A percentile compares a stretch with the other conserved stretches of the same genome.
These are phyloP conservation scores for Sonneratia alba DNA, from an alignment of 345 rosid genomes.

Conservation along the genomic window DNA sequence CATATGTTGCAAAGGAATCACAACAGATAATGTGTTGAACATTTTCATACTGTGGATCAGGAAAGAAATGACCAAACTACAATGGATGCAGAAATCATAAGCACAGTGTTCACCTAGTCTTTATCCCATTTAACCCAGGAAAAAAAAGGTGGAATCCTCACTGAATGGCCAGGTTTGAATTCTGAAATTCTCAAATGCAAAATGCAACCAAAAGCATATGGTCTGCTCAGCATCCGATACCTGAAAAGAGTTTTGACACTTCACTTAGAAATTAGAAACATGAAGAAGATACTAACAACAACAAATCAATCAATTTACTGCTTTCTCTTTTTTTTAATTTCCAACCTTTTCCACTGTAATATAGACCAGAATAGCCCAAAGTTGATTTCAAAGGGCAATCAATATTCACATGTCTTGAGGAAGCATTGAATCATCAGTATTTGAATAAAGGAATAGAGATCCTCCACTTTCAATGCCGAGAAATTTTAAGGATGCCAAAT, in stretches of 20 bases:
- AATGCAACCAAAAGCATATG: constrained; percentile 88
- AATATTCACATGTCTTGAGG: constrained; percentile 96
- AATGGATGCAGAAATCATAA: constrained; percentile 12
- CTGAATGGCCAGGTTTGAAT: constrained; percentile 80
- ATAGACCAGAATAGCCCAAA: background rate
- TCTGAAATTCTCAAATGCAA: constrained; percentile 87
- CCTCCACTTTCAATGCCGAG: constrained; percentile 99
- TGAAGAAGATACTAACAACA: too few species aligned
- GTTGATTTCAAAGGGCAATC: constrained; percentile 1
- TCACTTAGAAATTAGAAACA: background rate
- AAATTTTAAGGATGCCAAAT: constrained; percentile 93
- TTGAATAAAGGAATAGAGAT: constrained; percentile 71
- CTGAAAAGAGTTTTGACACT: constrained; percentile 26
- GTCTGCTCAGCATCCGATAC: constrained; percentile 89
- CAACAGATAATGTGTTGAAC: constrained; percentile 96
- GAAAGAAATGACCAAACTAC: constrained; percentile 98
- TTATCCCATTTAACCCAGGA: background rate
- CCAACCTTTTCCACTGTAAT: background rate
- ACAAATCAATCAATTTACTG: too few species aligned
- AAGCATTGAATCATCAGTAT: constrained; percentile 92
- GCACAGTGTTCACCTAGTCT: background rate
- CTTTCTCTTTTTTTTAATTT: background rate
- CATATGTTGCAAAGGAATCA: constrained; percentile 90
- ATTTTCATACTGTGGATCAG: constrained; percentile 94
- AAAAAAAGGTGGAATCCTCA: constrained; percentile 28